phyloP scores from a whole-genome alignment of 1,284 basidiomycete species.

The Mixia osmundae region DNA sequence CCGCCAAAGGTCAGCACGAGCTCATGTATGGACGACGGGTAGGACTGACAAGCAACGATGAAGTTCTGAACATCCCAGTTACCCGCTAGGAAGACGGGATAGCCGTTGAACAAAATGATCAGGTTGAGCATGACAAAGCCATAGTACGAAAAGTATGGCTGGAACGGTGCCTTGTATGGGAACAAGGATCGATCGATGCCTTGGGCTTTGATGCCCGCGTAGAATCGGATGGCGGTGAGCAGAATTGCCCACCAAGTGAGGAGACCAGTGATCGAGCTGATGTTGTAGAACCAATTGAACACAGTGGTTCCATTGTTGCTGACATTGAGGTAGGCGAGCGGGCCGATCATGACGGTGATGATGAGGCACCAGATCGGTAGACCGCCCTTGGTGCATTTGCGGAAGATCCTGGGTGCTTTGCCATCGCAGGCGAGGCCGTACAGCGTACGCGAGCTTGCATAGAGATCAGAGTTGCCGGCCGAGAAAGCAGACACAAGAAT shows the following conservation, averaged over 20 bases:
- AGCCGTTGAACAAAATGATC: constrained; percentile 3
- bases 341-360: constrained; percentile 41
- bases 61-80: no score
- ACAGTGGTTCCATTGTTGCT: constrained; percentile 33
- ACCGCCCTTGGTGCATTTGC: constrained; percentile 39
- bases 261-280: constrained; percentile 38
- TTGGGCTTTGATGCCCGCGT: constrained; percentile 20
- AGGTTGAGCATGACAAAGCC: constrained; percentile 8
- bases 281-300: constrained; percentile 42
- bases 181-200: constrained; percentile 13
- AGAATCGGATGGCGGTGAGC: constrained; percentile 19
- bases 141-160: constrained; percentile 15
- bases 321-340: constrained; percentile 34
- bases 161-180: constrained; percentile 19
- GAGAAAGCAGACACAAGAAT: constrained; percentile 32
- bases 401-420: constrained; percentile 33
- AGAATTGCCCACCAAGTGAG: constrained; percentile 36
- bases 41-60: no score
- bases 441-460: constrained; percentile 30
- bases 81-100: neutral
- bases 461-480: constrained; percentile 31
- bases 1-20: no score
- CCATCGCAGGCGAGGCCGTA: constrained; percentile 28
- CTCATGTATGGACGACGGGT: no score
- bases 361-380: constrained; percentile 48